phyloP scores from a whole-genome alignment of 768 basidiomycete species.

The Gautieria morchelliformis region DNA sequence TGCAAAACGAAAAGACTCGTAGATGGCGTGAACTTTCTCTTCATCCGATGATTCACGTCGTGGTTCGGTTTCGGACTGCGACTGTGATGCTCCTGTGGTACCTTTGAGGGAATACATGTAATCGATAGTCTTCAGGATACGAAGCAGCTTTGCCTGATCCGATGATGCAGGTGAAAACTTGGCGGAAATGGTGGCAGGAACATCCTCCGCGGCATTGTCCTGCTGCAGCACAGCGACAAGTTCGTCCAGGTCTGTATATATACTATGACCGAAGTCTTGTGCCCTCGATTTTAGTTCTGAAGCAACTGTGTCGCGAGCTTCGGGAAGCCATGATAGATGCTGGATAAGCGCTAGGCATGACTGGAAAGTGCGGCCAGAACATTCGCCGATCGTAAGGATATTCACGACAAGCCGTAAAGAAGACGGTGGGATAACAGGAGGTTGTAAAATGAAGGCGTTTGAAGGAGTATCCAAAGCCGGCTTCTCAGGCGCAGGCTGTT shows the following conservation, averaged over 20 bases:
- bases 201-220: slow-evolving; percentile 38
- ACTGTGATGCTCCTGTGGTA: slow-evolving; percentile 20
- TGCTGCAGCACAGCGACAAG: slow-evolving; percentile 55
- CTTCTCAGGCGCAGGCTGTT: slow-evolving; percentile 18
- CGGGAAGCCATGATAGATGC: slow-evolving; percentile 80
- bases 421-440: slow-evolving; percentile 77
- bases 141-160: slow-evolving; percentile 89
- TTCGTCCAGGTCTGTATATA: slow-evolving; percentile 70
- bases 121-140: slow-evolving; percentile 95
- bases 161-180: slow-evolving; percentile 94
- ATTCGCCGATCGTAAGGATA: slow-evolving; percentile 95
- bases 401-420: slow-evolving; percentile 92
- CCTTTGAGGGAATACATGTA: slow-evolving; percentile 80
- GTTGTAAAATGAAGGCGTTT: slow-evolving; percentile 49
- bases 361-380: slow-evolving; percentile 92
- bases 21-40: slow-evolving; percentile 81
- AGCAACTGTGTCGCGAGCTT: slow-evolving; percentile 81
- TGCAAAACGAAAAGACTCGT: slow-evolving; percentile 85
- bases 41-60: slow-evolving; percentile 38
- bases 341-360: slow-evolving; percentile 88
- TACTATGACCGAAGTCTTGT: slow-evolving; percentile 72
- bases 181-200: slow-evolving; percentile 62
- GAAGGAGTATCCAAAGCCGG: slow-evolving; percentile 20
- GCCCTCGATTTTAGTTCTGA: slow-evolving; percentile 80
- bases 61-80: slow-evolving; percentile 25